Conservation (phyloP, 2,329 filamentous ascomycete genomes). For the Apiospora pterosperma region DNA sequence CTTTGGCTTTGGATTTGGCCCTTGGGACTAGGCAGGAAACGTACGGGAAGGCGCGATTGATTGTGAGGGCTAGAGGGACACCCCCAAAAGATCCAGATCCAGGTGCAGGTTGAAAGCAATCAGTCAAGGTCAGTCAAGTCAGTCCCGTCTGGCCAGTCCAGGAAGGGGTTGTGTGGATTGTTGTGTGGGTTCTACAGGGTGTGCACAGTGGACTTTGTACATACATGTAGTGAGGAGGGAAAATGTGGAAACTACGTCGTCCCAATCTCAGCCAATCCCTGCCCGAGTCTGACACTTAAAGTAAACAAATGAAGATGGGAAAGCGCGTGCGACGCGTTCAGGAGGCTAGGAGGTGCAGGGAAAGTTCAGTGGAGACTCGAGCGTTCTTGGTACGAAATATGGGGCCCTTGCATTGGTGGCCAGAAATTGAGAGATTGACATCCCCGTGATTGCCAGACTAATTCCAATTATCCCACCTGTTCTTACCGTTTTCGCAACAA, state of each 20-base stretch:
- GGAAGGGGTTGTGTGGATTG: background rate
- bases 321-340: constrained; percentile 6
- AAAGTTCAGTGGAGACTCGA: constrained; percentile 5
- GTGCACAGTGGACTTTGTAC: background rate
- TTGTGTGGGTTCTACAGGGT: background rate
- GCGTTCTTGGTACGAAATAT: constrained; percentile 3
- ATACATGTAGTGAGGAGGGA: background rate
- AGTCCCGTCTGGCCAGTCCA: no score
- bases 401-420: background rate
- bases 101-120: background rate
- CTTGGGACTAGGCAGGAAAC: background rate
- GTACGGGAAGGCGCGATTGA: background rate
- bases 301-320: constrained; percentile 3
- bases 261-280: background rate
- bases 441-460: background rate
- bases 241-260: background rate
- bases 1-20: background rate
- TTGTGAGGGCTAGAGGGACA: constrained; percentile 1
- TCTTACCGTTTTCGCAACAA: background rate
- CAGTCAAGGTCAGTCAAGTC: no score
- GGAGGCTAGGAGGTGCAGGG: background rate
- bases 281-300: constrained; percentile 3
- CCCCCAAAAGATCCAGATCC: background rate
- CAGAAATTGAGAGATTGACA: constrained; percentile 5
- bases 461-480: background rate